Evolutionary conservation across 2,329 filamentous ascomycete genomes (phyloP), one percentile per base, ranked within the genome.

Genomic region (Penicillium sp.): DNA sequence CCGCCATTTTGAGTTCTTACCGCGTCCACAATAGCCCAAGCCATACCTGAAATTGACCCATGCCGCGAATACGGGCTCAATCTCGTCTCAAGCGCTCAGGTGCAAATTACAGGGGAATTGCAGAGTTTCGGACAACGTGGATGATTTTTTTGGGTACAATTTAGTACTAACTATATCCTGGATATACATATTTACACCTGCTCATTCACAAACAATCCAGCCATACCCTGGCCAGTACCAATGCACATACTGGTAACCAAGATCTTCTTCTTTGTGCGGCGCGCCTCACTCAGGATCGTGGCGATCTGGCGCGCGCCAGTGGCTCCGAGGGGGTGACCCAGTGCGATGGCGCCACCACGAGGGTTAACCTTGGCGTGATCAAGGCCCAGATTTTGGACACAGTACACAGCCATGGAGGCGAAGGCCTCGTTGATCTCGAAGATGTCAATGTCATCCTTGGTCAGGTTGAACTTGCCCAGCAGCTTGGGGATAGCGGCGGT

Each of bases 351-450:
- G 37, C 94, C 94, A 58, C 94, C 94, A 62, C 95, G 91, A 0
- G 93, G 93, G 80, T 98, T 98, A n/a, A 98, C 89, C 80, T 86
- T 89, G 19, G 86, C 87, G 56, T 86, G 81, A 65, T 89, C 85
- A 77, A 88, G 58, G 73, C 86, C 72, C 10, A 83, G 72, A 78
- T 94, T 87, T 72, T 92, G 85, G 59, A 91, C 81, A 81, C 93
- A 97, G 86, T 97, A 98, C 33, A 97, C 93, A 1, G 92, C 93
- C 95, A 98, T 98, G 56, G 91, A 95, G 24, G 93, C 94, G 73
- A 99, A 99, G 1, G 95, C 95, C 85, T 99, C 95, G 83, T 99
- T 99, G 75, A 99, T 81, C 85, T 98, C 95, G 70, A 94, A 84
- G 38, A 98, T 85, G 74, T 99, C 95, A 65, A 95, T 86, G 71